Evolutionary conservation across 1,139 yeast genomes (phyloP), one percentile per base, ranked within the genome.

Genomic region (Candida anutae): DNA sequence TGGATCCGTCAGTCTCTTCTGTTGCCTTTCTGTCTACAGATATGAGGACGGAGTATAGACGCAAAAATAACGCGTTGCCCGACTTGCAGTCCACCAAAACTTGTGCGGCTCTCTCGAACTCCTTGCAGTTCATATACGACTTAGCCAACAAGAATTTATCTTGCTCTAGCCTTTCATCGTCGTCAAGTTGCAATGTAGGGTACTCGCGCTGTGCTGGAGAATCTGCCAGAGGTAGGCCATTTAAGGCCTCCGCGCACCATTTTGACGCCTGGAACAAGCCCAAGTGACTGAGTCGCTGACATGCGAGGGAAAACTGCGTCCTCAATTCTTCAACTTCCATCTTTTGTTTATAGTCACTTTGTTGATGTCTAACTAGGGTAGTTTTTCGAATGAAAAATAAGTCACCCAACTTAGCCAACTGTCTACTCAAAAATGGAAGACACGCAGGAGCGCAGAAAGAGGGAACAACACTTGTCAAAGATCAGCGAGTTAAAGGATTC

Each of bases 241-340:
- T 70, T 18, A 83, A 58, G 0, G 94, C 94, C 46, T 85, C 95
- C 2, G 85, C 78, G 31, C 64, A 65, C 95, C 95, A 84, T 60
- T 83, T 84, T 5, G 90, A 69, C 0, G 85, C 75, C 33, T 78
- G 80, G 43, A 66, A 68, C 10, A 83, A 57, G 38, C 78, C 71
- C 37, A 81, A 55, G 20, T 57, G 48, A 5, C 56, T 34, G 11
- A 65, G 48, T 15, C 39, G 36, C 12, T 38, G 41, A 16, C 50
- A 43, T 3, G 66, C 55, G 5, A 40, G 43, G 35, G 40, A 47
- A 9, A 61, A 40, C 15, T 52, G 52, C 6, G 24, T 31, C 18
- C 59, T 42, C 19, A 58, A 39, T 21, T 23, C 32, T 13, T 30
- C 36, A 5, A 27, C 26, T 8, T 27, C 32, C 11, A 21, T 22